Base-by-base conservation (phyloP, 2,329 filamentous ascomycete genomes). In the Neocatenulostroma microsporum region DNA sequence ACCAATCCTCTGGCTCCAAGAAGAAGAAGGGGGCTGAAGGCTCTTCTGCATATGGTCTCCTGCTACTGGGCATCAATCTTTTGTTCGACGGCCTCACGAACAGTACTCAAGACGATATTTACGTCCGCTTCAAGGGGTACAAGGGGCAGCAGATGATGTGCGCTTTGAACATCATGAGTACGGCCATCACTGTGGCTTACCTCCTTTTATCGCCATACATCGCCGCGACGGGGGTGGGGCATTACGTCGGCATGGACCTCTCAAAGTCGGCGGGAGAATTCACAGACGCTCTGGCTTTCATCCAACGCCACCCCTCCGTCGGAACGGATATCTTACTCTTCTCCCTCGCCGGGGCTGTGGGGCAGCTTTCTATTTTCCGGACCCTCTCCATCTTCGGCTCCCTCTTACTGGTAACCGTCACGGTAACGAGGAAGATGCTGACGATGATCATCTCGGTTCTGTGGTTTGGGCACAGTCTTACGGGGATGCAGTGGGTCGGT, bases 91-190 rank as follows among this genome's bases (percentile, higher is more conserved):
- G 91, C 47, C 72, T 98, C 36, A 96, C 89, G 41, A 98, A 98
- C 63, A 87, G 82, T 36, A 94, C 89, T 2, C 91, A 98, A 69
- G 91, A 98, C 62, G 80, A 94, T 62, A 86, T 98, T 61, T 95
- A 96, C 61, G 62, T 67, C 18, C 57, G 63, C 2, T 94, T 87
- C 64, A 78, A 77, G 47, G 79, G 81, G 11, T 95, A 91, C 60
- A 77, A 78, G 3, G 91, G 91, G 8, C 87, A 89, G 41, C 91
- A 98, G 73, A 98, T 98, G 91, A 98, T 98, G 91, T 93, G 88
- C 59, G 88, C 89, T 25, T 86, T 95, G 63, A 98, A 96, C 60
- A 68, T 94, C 38, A 82, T 96, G 62, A 82, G 77, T 51, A 89
- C 87, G 3, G 56, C 78, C 30, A 69, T 96, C 39, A 96, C 88